phyloP scores from a whole-genome alignment of 106 monocot species.

The Allium cepa region DNA sequence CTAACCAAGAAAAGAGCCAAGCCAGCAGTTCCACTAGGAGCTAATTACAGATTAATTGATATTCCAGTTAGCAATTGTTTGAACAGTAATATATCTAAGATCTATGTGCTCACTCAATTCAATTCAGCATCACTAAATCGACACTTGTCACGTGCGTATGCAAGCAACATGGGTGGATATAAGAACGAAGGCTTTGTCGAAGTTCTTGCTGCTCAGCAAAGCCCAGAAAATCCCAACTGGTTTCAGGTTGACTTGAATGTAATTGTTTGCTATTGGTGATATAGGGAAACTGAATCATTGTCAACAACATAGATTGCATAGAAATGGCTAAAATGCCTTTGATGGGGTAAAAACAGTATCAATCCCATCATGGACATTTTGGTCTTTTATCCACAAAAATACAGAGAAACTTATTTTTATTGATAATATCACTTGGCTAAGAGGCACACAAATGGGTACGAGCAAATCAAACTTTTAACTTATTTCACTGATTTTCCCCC shows the following conservation, averaged over 20 bases:
- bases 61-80: slow-evolving; percentile 98
- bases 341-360: too few species aligned
- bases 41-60: slow-evolving; percentile 92
- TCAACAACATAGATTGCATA: too few species aligned
- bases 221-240: slow-evolving; percentile 99
- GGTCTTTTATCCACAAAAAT: too few species aligned
- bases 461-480: too few species aligned
- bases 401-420: too few species aligned
- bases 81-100: slow-evolving; percentile 94
- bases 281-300: too few species aligned
- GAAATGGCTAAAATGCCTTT: too few species aligned
- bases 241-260: slow-evolving; percentile 61
- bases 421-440: too few species aligned
- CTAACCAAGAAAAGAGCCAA: slow-evolving; percentile 97
- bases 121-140: slow-evolving; percentile 98
- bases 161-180: slow-evolving; percentile 84
- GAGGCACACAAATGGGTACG: too few species aligned
- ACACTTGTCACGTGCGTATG: slow-evolving; percentile 91
- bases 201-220: slow-evolving; percentile 98
- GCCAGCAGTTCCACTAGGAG: slow-evolving; percentile 93
- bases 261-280: too few species aligned
- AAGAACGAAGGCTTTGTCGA: slow-evolving; percentile 97
- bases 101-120: slow-evolving; percentile 96
- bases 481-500: too few species aligned
- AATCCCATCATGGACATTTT: too few species aligned